Percentiles rank a stretch among this genome's conserved stretches.
Conservation (phyloP, 345 rosid species). For the Rhodamnia rubescens region DNA sequence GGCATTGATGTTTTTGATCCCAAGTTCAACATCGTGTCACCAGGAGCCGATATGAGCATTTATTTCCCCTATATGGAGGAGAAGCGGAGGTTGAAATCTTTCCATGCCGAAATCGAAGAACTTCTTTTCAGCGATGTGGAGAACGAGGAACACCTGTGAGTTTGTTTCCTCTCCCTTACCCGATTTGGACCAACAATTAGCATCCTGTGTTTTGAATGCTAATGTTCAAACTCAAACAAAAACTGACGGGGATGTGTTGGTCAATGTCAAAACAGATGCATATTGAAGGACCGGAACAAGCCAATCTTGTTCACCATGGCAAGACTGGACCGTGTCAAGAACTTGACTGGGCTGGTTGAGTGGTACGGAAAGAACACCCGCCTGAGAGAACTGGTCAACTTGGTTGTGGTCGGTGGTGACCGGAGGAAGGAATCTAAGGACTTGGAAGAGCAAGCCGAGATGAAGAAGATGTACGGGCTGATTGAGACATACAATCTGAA, state of each 20-base stretch:
- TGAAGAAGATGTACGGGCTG: conserved; percentile 72
- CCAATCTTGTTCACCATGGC: conserved; percentile 97
- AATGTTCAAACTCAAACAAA: neutral
- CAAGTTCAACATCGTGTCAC: conserved; percentile 81
- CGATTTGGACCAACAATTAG: neutral
- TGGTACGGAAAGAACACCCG: conserved; percentile 82
- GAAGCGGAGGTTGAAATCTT: conserved; percentile 53
- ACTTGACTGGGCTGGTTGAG: conserved; percentile 78
- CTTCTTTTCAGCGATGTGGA: conserved; percentile 84
- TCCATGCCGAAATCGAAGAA: conserved; percentile 71
- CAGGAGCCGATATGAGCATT: conserved; percentile 61
- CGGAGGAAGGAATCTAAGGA: conserved; percentile 92
- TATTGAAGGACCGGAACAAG: conserved; percentile 75
- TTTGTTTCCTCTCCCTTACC: neutral
- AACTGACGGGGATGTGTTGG: neutral
- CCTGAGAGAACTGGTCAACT: conserved; percentile 66
- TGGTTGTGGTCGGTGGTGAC: conserved; percentile 95
- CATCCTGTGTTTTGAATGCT: neutral
- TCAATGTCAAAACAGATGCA: conserved; percentile 35
- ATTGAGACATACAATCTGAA: conserved; percentile 63
- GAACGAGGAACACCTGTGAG: conserved; percentile 77
- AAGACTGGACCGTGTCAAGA: conserved; percentile 93
- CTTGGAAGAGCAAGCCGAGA: conserved; percentile 88
- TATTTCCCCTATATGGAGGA: conserved; percentile 73
- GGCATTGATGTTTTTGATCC: conserved; percentile 94